Evolutionary conservation across 768 basidiomycete species (phyloP).

Genomic region (Heimioporus sp.): DNA sequence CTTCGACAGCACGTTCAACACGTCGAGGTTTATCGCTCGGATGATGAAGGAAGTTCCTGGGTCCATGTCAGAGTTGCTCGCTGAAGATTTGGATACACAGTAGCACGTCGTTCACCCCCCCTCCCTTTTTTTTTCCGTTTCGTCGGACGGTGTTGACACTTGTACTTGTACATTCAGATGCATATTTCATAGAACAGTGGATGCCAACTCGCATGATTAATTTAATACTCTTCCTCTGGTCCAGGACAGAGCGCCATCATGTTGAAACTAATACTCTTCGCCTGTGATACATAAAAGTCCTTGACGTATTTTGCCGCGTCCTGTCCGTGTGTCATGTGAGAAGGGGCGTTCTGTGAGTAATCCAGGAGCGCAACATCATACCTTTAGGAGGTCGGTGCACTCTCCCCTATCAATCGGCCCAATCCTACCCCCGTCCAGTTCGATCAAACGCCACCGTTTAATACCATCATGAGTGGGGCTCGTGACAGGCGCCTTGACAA

Average conservation of each 20-base stretch:
- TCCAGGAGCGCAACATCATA: conserved; percentile 14
- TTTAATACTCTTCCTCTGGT: conserved; percentile 10
- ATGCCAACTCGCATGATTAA: neutral
- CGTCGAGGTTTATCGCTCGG: conserved; percentile 29
- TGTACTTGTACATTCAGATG: neutral
- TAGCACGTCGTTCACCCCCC: neutral
- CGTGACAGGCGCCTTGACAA: conserved; percentile 63
- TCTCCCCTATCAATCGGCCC: conserved; percentile 82
- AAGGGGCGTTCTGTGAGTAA: neutral
- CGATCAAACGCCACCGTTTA: conserved; percentile 55
- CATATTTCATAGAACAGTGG: conserved; percentile 8
- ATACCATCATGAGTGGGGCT: conserved; percentile 14
- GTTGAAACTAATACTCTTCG: conserved; percentile 41
- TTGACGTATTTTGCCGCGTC: conserved; percentile 47
- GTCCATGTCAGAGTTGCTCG: conserved; percentile 30
- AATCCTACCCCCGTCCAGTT: conserved; percentile 76
- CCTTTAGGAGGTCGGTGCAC: conserved; percentile 57
- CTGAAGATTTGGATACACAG: neutral
- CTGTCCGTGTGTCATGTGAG: conserved; percentile 19
- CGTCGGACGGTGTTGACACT: neutral
- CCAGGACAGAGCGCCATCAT: conserved; percentile 47
- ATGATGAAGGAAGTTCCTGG: conserved; percentile 31
- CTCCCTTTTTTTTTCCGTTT: neutral
- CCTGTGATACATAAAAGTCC: conserved; percentile 40
- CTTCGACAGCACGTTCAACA: conserved; percentile 30